Evolutionary conservation across 2,329 filamentous ascomycete species (phyloP).

Genomic region (Didymella arachidicola): DNA sequence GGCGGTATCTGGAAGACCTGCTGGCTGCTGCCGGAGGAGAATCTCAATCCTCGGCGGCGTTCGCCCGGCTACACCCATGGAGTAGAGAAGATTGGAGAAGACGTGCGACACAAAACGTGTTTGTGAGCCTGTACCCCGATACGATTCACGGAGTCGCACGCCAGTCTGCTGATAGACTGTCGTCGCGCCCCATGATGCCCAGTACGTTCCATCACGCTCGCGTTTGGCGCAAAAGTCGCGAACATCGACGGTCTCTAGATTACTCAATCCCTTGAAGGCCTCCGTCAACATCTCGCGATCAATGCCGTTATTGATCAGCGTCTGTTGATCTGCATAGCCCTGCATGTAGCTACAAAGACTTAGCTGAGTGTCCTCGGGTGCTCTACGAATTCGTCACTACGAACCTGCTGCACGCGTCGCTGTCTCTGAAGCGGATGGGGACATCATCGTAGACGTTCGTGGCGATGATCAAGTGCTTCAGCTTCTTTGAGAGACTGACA

Average conservation of each 20-base stretch:
- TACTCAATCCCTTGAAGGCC: conserved; percentile 63
- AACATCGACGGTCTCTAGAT: conserved; percentile 65
- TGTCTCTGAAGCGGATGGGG: conserved; percentile 25
- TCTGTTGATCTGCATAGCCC: conserved; percentile 33
- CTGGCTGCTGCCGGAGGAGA: conserved; percentile 46
- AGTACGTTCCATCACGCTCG: conserved; percentile 59
- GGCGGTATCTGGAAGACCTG: conserved; percentile 50
- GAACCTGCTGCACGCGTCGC: conserved; percentile 19
- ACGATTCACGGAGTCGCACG: conserved; percentile 23
- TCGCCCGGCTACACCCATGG: conserved; percentile 43
- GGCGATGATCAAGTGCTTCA: conserved; percentile 61
- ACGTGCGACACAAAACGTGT: conserved; percentile 24
- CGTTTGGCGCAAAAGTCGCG: conserved; percentile 66
- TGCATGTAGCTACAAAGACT: conserved; percentile 23
- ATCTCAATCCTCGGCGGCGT: conserved; percentile 58
- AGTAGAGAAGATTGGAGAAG: conserved; percentile 32
- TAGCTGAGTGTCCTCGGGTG: not conserved
- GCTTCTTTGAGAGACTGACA: conserved; percentile 49
- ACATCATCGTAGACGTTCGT: conserved; percentile 45
- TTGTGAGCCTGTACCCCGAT: conserved; percentile 14
- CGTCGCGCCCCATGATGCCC: conserved; percentile 64
- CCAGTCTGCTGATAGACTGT: conserved; percentile 53
- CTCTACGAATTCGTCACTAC: not conserved
- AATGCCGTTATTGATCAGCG: conserved; percentile 53
- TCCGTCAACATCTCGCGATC: conserved; percentile 63